These are phyloP conservation scores for Fusarium continuum DNA, from an alignment of 2,329 filamentous ascomycete genomes.

Conservation along the genomic window DNA sequence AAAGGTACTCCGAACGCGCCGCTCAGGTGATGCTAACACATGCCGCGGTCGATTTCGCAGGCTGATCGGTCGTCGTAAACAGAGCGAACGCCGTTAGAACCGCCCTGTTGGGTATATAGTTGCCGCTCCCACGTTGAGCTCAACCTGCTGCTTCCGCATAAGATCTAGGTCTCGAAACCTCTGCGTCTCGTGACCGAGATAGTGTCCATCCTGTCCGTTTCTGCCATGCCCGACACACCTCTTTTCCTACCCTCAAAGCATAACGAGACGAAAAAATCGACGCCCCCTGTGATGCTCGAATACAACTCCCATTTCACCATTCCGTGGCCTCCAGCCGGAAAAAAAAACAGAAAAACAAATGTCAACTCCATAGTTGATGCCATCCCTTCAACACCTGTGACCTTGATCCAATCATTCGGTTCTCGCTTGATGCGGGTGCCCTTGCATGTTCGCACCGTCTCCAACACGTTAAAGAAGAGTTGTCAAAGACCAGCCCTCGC, in stretches of 20 bases:
- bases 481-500: conserved; percentile 8
- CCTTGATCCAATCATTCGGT: conserved; percentile 30
- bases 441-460: conserved; percentile 18
- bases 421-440: conserved; percentile 34
- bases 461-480: conserved; percentile 13
- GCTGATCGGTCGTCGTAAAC: conserved; percentile 28
- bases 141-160: conserved; percentile 19
- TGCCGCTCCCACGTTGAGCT: conserved; percentile 21
- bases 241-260: conserved; percentile 32
- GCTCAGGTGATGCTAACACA: conserved; percentile 34
- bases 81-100: conserved; percentile 38
- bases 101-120: conserved; percentile 41
- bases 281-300: conserved; percentile 42
- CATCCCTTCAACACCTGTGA: conserved; percentile 34
- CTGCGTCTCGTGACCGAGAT: conserved; percentile 15
- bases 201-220: conserved; percentile 25
- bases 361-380: conserved; percentile 44
- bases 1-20: conserved; percentile 35
- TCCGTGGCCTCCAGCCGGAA: conserved; percentile 34
- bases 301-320: conserved; percentile 41
- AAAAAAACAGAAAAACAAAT: conserved; percentile 38
- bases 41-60: conserved; percentile 36
- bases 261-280: conserved; percentile 37
- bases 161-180: conserved; percentile 29
- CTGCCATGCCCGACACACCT: conserved; percentile 22